Percentiles rank a stretch among this genome's conserved stretches.
Evolutionary conservation across 805 yeast species (phyloP).

Genomic region (Metschnikowia baotianmanensis): DNA sequence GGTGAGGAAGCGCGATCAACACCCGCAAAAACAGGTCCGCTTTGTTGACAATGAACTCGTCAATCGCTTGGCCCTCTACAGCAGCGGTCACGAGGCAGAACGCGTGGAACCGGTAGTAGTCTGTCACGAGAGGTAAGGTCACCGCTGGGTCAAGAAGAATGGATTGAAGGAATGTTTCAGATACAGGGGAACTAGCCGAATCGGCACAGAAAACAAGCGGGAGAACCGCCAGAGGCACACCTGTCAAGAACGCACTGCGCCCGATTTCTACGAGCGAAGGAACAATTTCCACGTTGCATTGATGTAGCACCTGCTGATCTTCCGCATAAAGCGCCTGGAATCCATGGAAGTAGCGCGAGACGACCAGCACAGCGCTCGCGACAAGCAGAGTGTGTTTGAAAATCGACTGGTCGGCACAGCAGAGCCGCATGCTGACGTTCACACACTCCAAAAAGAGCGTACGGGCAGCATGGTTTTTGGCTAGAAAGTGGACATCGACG

Average conservation of each 20-base stretch:
- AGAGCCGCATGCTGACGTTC: neutral
- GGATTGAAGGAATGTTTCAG: conserved; percentile 9
- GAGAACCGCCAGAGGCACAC: conserved; percentile 9
- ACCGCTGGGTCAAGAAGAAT: conserved; percentile 7
- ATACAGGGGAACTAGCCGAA: neutral
- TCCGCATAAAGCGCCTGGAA: neutral
- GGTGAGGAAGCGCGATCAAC: conserved; percentile 17
- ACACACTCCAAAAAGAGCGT: conserved; percentile 1
- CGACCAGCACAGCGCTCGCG: neutral
- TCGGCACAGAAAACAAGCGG: conserved; percentile 5
- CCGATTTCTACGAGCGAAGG: conserved; percentile 6
- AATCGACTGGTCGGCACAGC: neutral
- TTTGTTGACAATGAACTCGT: conserved; percentile 7
- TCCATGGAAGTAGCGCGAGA: neutral
- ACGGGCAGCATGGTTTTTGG: neutral
- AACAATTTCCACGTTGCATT: conserved; percentile 2
- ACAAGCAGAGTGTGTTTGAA: conserved; percentile 4
- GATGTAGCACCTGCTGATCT: neutral
- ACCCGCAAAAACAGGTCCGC: conserved; percentile 16
- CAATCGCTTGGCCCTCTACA: conserved; percentile 8
- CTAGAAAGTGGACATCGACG: conserved; percentile 1
- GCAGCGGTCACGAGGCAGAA: conserved; percentile 15
- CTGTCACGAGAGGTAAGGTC: conserved; percentile 10
- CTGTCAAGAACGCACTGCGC: conserved; percentile 9
- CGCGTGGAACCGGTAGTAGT: conserved; percentile 15